Conservation (phyloP, 352 stramenopile species). For the Lagenidium sp. region DNA sequence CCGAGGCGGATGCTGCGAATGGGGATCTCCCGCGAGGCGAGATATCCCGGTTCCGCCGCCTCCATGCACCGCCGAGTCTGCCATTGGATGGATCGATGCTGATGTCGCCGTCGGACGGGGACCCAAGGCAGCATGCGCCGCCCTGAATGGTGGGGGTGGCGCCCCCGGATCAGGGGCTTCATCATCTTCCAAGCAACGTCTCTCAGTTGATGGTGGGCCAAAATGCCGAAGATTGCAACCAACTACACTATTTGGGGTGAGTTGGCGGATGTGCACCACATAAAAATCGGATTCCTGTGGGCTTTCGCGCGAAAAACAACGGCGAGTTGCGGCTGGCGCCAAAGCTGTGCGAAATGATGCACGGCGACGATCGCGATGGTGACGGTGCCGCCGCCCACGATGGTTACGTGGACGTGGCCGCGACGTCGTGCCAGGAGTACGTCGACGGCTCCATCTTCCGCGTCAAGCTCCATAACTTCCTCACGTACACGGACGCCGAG, state of each 20-base stretch:
- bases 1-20: constrained; percentile 32
- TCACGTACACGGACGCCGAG: constrained; percentile 89
- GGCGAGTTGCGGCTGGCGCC: not conserved
- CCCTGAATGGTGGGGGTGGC: no score
- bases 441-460: constrained; percentile 85
- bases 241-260: no score
- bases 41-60: constrained; percentile 1
- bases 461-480: constrained; percentile 92
- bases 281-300: no score
- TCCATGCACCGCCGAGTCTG: constrained; percentile 11
- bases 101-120: no score
- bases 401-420: constrained; percentile 17
- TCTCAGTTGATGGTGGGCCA: no score
- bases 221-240: no score
- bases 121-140: no score
- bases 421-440: constrained; percentile 50
- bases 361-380: constrained; percentile 6
- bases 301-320: constrained; percentile 38
- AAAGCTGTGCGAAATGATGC: not conserved
- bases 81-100: no score
- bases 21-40: constrained; percentile 19
- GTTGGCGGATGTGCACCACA: no score
- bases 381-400: no score
- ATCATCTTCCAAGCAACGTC: no score
- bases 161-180: no score